Conservation (phyloP, 495 filamentous ascomycete genomes). For the Astrocystis sublimbata region DNA sequence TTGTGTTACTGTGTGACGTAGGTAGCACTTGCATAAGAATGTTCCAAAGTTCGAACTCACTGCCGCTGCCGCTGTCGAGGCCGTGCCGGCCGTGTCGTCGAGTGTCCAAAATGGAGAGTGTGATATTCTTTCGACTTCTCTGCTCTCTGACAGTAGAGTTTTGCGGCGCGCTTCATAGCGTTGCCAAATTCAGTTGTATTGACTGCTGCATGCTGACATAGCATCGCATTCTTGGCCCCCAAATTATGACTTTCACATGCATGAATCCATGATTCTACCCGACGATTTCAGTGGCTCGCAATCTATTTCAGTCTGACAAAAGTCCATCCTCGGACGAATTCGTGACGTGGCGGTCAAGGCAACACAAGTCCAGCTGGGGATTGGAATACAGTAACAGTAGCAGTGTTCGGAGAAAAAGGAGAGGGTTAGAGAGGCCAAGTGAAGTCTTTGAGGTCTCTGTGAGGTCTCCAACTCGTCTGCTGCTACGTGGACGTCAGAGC, state of each 20-base stretch:
- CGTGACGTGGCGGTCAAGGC: constrained; percentile 6
- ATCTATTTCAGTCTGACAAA: neutral
- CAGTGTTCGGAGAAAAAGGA: neutral
- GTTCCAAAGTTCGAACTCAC: no score
- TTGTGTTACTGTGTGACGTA: no score
- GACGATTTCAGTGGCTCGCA: constrained; percentile 1
- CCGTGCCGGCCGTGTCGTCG: no score
- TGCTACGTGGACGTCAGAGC: neutral
- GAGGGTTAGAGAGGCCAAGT: neutral
- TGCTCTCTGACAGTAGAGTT: neutral
- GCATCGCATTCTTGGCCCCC: constrained; percentile 10
- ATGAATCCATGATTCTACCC: neutral
- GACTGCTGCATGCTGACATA: neutral
- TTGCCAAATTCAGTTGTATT: neutral
- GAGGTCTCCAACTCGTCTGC: neutral
- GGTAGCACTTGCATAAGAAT: no score
- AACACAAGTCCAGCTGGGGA: neutral
- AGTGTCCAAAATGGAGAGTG: no score
- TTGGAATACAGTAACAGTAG: neutral
- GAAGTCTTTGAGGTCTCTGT: neutral
- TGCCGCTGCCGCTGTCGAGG: no score
- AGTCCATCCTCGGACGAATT: neutral
- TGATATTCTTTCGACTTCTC: no score
- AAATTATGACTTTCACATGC: neutral
- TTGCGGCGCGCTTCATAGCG: neutral